Base-by-base conservation (phyloP, 495 filamentous ascomycete species). In the Chlorociboria aeruginascens region DNA sequence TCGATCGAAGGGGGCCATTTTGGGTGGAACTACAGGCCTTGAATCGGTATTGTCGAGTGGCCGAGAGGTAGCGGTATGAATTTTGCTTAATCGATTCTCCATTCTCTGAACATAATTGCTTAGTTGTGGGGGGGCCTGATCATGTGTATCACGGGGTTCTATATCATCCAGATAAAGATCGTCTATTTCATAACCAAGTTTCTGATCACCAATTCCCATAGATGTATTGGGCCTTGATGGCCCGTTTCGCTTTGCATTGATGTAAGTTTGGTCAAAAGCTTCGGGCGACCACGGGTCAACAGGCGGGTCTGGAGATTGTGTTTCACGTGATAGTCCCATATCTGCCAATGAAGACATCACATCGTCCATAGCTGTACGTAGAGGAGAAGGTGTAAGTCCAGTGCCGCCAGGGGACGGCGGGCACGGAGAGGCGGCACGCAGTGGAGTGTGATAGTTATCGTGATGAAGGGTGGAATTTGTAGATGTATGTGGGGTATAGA, bases 321-420 rank as follows among this genome's bases (percentile, higher is more conserved):
- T 64, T 34, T 73, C 69, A 51, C 69, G 68, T 29, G 76, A 68
- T 54, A 83, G 70, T 13, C 80, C 82, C 79, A 99, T 87, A 53
- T 87, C 87, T 61, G 97, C 78, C 43, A 99, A 66, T 31, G 92
- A 95, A 49, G 89, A 88, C 80, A 97, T 97, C 10, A 99, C 89
- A 67, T 93, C 92, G 59, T 96, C 89, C 90, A 97, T 97, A 0
- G 92, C 92, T 61, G 88, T 84, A 41, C 90, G 70, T 2, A 99
- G 63, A 0, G 92, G 93, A 9, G 92, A 95, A 4, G 92, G 92
- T 0, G 92, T 98, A 53, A 87, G 73, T 1, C 82, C 82, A 37
- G 73, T 70, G 1, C 62, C 66, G 35, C 69, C 73, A 12, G 83
- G 79, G 3, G 83, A 85, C 10, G 76, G 78, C 10, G 81, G 79